Percentiles rank a stretch among this genome's conserved stretches.
These are phyloP conservation scores for Martiniozyma abietophila DNA, from an alignment of 805 yeast species.

Conservation along the genomic window DNA sequence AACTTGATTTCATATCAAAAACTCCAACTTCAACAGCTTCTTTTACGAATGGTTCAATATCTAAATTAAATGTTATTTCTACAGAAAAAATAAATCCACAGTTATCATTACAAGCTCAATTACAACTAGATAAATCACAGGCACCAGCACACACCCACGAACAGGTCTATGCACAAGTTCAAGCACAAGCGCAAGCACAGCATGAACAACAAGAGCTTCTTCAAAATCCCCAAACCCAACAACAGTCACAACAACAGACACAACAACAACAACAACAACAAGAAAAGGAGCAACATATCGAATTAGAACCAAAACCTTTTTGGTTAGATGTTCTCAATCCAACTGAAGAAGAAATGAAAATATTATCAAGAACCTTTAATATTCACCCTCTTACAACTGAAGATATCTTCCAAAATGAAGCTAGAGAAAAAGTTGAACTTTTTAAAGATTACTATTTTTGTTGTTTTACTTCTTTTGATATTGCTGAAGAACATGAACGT, in stretches of 20 bases:
- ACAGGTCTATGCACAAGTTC: too few relatives aligned
- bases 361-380: conserved; percentile 79
- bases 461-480: conserved; percentile 79
- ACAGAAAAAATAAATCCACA: too few relatives aligned
- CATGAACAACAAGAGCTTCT: too few relatives aligned
- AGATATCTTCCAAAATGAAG: conserved; percentile 87
- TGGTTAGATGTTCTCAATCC: conserved; percentile 94
- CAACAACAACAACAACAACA: conserved; percentile 3
- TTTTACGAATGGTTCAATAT: too few relatives aligned
- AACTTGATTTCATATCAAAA: too few relatives aligned
- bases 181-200: background rate
- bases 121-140: conserved; percentile 1
- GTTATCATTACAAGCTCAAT: background rate
- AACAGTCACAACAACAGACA: background rate
- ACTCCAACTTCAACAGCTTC: background rate
- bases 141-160: background rate
- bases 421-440: conserved; percentile 90
- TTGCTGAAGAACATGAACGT: conserved; percentile 61
- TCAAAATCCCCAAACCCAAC: background rate
- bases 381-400: conserved; percentile 96
- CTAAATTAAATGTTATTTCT: too few relatives aligned
- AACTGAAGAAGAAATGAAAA: conserved; percentile 95
- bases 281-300: too few relatives aligned
- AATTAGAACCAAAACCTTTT: conserved; percentile 64
- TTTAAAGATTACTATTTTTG: conserved; percentile 87